Evolutionary conservation across 2,329 filamentous ascomycete genomes (phyloP), one percentile per base, ranked within the genome.

Genomic region (Paracamarosporium sp.): DNA sequence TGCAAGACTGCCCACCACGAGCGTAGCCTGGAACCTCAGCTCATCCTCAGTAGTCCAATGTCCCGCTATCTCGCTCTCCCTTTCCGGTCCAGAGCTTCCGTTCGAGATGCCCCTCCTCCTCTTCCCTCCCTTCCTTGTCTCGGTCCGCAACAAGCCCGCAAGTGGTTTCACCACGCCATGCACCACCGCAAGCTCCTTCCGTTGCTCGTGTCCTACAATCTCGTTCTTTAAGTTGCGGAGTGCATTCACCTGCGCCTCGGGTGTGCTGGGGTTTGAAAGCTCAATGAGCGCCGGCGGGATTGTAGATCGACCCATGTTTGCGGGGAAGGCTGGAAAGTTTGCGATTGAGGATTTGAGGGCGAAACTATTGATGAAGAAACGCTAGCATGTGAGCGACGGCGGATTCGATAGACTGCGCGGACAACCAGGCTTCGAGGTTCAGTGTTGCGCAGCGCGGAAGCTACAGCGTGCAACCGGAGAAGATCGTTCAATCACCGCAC

Each of bases 221-320:
- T 95, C 90, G 76, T 97, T 95, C 81, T 97, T 98, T 28, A 99
- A 80, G 40, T 83, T 82, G 63, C 88, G 87, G 43, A 97, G 82
- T 48, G 88, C 85, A 25, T 82, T 79, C 38, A 81, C 70, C 59
- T 81, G 79, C n/a, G 76, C 72, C 48, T 76, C 69, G 33, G 70
- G 67, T 11, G 69, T 68, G 31, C 66, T 72, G n/a, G 77, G 74
- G 41, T 71, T 74, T 33, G 70, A 69, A 25, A 79, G 74, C 68
- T 78, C 77, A 31, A 64, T 59, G 59, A 79, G 70, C 53, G 74
- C 73, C 15, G 73, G 63, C 15, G 73, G 73, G 9, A 76, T 72
- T 3, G 64, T 63, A 38, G 74, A 72, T 31, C 73, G 73, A 44
- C 69, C 74, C 76, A 78, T 78, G 48, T 50, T n/a, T 56, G 61